These are phyloP conservation scores for Amanita polypyramis DNA, from an alignment of 768 basidiomycete genomes.

Conservation along the genomic window DNA sequence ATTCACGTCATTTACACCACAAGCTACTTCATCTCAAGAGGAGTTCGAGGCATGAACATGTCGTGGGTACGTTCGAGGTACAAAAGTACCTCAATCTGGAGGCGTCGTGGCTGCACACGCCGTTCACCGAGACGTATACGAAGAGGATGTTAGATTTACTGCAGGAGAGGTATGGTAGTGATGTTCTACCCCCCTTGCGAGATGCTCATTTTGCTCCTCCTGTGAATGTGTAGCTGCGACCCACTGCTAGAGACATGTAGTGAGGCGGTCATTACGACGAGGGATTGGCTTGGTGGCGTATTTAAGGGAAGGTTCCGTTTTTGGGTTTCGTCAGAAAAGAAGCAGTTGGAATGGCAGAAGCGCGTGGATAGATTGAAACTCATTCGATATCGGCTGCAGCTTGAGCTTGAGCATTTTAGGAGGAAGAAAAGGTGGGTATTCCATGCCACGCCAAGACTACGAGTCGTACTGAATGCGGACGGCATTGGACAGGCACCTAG, in stretches of 20 bases:
- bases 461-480: not conserved
- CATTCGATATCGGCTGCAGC: slow-evolving; percentile 24
- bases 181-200: not conserved
- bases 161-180: slow-evolving; percentile 25
- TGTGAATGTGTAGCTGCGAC: slow-evolving; percentile 28
- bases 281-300: slow-evolving; percentile 40
- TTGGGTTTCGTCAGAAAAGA: slow-evolving; percentile 21
- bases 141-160: slow-evolving; percentile 34
- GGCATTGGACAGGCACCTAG: slow-evolving; percentile 22
- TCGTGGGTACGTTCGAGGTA: slow-evolving; percentile 67
- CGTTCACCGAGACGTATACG: slow-evolving; percentile 31
- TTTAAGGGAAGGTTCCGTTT: slow-evolving; percentile 26
- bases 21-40: slow-evolving; percentile 25
- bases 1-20: slow-evolving; percentile 19
- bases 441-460: not conserved
- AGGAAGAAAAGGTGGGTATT: slow-evolving; percentile 35
- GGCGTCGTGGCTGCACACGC: slow-evolving; percentile 39
- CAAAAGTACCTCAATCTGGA: slow-evolving; percentile 64
- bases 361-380: slow-evolving; percentile 26
- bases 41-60: slow-evolving; percentile 29
- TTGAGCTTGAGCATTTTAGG: slow-evolving; percentile 35
- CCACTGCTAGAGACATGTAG: slow-evolving; percentile 37
- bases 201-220: not conserved
- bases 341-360: slow-evolving; percentile 20
- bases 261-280: slow-evolving; percentile 27